These are phyloP conservation scores for Capsaspora owczarzaki DNA, from an alignment of 78 protist genomes.

Conservation along the genomic window DNA sequence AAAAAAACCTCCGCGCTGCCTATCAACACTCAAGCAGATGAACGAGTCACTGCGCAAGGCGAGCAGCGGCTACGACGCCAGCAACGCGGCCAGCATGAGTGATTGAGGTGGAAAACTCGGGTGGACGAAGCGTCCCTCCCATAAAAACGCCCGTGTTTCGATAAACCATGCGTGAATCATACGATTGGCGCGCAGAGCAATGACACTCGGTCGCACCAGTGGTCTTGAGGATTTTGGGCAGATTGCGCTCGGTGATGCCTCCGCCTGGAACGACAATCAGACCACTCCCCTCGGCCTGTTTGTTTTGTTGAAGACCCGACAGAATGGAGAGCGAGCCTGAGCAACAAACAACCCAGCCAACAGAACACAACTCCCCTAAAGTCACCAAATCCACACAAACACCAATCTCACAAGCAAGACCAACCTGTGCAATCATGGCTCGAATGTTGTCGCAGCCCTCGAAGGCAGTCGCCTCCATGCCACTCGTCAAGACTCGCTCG, in stretches of 20 bases:
- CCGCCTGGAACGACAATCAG: background rate
- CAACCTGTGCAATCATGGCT: background rate
- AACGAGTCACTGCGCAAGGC: no score
- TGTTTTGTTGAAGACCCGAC: no score
- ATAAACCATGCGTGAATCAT: background rate
- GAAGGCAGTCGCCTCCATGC: background rate
- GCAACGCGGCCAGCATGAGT: background rate
- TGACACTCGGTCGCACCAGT: background rate
- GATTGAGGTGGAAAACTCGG: background rate
- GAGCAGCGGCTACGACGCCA: no score
- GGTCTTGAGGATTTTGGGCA: background rate
- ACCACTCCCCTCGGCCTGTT: background rate
- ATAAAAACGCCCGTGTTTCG: background rate
- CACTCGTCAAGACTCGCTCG: slow-evolving; percentile 6
- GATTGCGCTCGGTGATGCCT: background rate
- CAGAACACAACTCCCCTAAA: background rate
- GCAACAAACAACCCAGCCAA: background rate
- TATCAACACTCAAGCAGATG: no score
- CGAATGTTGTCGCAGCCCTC: background rate
- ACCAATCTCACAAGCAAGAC: background rate
- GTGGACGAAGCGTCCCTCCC: background rate
- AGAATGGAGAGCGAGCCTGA: no score
- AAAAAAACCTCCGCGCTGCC: no score
- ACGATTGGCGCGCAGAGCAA: background rate
- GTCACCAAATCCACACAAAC: background rate